Evolutionary conservation across 1,139 yeast genomes (phyloP).

Genomic region (Ashbya aceris): DNA sequence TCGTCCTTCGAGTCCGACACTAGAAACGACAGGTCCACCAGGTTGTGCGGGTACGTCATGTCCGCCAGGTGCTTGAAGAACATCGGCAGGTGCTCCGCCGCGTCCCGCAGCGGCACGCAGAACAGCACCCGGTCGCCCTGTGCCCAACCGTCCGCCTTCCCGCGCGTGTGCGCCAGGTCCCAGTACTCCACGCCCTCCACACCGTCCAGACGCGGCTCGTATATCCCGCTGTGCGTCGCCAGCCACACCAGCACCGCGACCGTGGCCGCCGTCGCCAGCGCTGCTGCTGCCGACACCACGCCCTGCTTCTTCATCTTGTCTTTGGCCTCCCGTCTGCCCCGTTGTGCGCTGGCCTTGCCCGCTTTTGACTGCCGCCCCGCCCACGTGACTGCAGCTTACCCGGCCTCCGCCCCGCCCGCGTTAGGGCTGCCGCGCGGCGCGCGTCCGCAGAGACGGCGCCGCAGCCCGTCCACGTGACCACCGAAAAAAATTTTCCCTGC

Average conservation of each 20-base stretch:
- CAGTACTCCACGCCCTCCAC: conserved; percentile 39
- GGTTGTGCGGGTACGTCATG: conserved; percentile 56
- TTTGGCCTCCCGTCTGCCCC: conserved; percentile 13
- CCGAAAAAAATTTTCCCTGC: too few species aligned
- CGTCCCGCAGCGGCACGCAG: conserved; percentile 64
- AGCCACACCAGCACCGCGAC: conserved; percentile 15
- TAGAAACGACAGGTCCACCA: conserved; percentile 55
- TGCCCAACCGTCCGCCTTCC: conserved; percentile 49
- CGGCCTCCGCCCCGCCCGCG: too few species aligned
- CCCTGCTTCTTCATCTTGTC: conserved; percentile 1
- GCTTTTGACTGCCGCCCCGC: too few species aligned
- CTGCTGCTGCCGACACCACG: conserved; percentile 9
- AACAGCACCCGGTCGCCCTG: conserved; percentile 49
- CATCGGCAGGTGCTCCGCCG: conserved; percentile 58
- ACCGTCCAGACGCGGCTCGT: conserved; percentile 26
- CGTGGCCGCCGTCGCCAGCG: conserved; percentile 18
- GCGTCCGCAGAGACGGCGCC: too few species aligned
- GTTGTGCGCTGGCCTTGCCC: too few species aligned
- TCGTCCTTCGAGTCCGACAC: conserved; percentile 54
- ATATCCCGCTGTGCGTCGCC: conserved; percentile 5
- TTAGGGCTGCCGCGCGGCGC: too few species aligned
- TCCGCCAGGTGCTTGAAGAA: conserved; percentile 52
- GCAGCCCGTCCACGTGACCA: too few species aligned
- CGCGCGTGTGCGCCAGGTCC: conserved; percentile 44
- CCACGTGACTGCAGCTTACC: too few species aligned